Evolutionary conservation across 2,329 filamentous ascomycete genomes (phyloP), one percentile per base, ranked within the genome.

Genomic region (Triangularia setosa): DNA sequence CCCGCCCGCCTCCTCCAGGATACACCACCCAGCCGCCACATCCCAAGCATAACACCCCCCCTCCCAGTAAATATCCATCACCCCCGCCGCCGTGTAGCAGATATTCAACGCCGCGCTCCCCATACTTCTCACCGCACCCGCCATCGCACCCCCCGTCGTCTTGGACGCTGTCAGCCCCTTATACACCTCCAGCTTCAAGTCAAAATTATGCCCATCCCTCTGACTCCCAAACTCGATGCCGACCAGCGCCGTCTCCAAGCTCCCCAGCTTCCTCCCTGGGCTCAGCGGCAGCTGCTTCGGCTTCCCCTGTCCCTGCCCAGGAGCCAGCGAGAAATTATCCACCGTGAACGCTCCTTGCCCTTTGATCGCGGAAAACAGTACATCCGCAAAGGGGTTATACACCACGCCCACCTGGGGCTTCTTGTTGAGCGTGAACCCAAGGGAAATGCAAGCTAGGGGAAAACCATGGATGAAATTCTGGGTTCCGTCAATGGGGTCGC

Each of bases 21-120:
- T 88, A 64, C 88, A 87, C 91, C 90, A 93, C 0, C 88, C 91
- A 4, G 91, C 91, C 73, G 89, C 91, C 2, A 94, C 91, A 74
- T 94, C 91, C 91, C 91, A 94, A 1, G 90, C 90, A 85, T 90
- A 94, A 75, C 90, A 92, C 0, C 91, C 91, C 40, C 89, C 90
- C 77, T 94, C 91, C 91, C 91, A 94, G 74, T 92, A 94, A 23
- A 86, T 71, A 74, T 94, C 91, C 25, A 92, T 70, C 74, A 87
- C 83, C 0, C 91, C 91, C 9, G 86, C 84, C 2, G 91, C 91
- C 3, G 92, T 88, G 44, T 82, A 84, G 64, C 89, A 91, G 18
- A 93, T 76, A 75, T 93, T 93, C 71, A 94, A 78, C 48, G 91
- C 91, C 7, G 91, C 91, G 59, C 84, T 88, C 2, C 91, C 91